Conservation (phyloP, 1,284 basidiomycete species). For the Papiliotrema laurentii region DNA sequence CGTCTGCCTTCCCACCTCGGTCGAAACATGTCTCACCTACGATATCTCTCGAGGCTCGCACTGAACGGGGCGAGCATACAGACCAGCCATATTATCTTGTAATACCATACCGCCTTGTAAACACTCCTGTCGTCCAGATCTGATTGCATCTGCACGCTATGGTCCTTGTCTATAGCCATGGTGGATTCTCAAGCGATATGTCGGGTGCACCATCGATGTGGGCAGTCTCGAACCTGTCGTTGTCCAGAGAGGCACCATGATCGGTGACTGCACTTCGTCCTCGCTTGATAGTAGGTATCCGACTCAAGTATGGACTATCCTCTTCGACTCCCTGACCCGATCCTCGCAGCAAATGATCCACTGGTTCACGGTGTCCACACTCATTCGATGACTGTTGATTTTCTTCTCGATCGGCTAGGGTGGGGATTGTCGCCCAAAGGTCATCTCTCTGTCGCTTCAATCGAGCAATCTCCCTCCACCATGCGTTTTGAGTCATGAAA, state of each 20-base stretch:
- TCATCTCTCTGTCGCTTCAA: neutral
- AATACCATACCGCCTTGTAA: slow-evolving; percentile 11
- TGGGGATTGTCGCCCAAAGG: neutral
- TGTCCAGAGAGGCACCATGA: neutral
- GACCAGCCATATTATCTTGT: slow-evolving; percentile 12
- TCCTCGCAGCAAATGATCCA: neutral
- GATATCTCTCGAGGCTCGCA: slow-evolving; percentile 23
- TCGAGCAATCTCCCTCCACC: neutral
- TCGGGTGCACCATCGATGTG: too few species aligned
- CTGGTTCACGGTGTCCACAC: neutral
- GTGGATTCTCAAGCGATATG: too few species aligned
- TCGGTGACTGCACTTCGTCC: neutral
- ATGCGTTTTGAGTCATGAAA: neutral
- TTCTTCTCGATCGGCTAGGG: neutral
- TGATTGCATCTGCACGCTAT: too few species aligned
- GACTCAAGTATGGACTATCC: neutral
- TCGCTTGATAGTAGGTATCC: neutral
- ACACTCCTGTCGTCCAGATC: slow-evolving; percentile 13
- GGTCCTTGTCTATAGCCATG: too few species aligned
- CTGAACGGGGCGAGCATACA: slow-evolving; percentile 23
- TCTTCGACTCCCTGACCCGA: neutral
- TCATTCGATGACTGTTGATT: neutral
- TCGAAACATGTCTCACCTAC: slow-evolving; percentile 6
- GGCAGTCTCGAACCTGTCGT: too few species aligned
- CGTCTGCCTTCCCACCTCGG: neutral